A percentile compares a stretch with the other conserved stretches of the same genome.
Conservation (phyloP, 164 flowering plant genomes). For the Annona squamosa region DNA sequence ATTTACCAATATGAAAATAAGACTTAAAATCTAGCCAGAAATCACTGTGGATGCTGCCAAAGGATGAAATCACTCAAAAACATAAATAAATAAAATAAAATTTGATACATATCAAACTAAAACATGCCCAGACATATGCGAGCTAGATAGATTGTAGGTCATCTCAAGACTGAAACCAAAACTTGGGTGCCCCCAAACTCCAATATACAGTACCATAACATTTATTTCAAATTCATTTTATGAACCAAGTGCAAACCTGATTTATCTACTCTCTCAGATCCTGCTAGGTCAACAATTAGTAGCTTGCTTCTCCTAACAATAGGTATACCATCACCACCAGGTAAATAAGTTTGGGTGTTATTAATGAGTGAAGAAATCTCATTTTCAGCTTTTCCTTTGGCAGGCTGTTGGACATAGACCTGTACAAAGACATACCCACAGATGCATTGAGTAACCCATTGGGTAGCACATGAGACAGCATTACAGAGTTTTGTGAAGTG, state of each 20-base stretch:
- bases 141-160: too few species aligned
- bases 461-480: background rate
- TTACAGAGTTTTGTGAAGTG: background rate
- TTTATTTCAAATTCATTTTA: too few species aligned
- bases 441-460: background rate
- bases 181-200: too few species aligned
- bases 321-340: slow-evolving; percentile 25
- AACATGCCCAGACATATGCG: too few species aligned
- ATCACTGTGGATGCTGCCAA: too few species aligned
- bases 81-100: too few species aligned
- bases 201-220: too few species aligned
- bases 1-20: too few species aligned
- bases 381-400: slow-evolving; percentile 26
- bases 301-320: slow-evolving; percentile 69
- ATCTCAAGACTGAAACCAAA: too few species aligned
- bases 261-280: slow-evolving; percentile 87
- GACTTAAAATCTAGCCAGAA: too few species aligned
- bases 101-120: too few species aligned
- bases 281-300: slow-evolving; percentile 89
- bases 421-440: slow-evolving; percentile 13
- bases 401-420: slow-evolving; percentile 55
- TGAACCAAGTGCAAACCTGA: slow-evolving; percentile 45
- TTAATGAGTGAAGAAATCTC: slow-evolving; percentile 21
- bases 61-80: too few species aligned
- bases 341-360: slow-evolving; percentile 12